Conservation (phyloP, 192 early-diverging fungal species). For the Rhizoclosmatium sp. region DNA sequence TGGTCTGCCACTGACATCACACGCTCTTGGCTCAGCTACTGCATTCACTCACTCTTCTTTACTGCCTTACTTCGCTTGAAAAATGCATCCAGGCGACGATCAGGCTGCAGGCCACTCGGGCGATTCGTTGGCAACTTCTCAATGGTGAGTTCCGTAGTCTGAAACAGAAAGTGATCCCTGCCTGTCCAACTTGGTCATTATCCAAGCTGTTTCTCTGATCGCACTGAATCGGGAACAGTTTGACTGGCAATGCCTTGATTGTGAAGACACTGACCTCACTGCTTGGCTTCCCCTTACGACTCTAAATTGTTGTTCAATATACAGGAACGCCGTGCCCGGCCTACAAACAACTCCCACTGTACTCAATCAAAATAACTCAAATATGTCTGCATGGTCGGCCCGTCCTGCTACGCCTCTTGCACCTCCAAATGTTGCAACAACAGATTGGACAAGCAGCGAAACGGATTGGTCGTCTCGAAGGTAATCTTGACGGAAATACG, state of each 20-base stretch:
- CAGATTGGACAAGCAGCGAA: conserved; percentile 10
- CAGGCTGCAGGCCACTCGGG: neutral
- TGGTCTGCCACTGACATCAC: neutral
- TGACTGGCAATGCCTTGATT: too few relatives aligned
- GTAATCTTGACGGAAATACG: too few relatives aligned
- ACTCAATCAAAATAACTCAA: neutral
- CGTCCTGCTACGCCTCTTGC: neutral
- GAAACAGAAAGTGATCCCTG: too few relatives aligned
- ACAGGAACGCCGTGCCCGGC: neutral
- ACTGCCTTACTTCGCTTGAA: neutral
- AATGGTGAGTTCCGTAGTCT: neutral
- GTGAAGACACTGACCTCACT: too few relatives aligned
- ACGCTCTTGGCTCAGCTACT: neutral
- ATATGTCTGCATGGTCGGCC: neutral
- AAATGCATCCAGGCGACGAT: neutral
- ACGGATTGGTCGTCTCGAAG: conserved; percentile 25
- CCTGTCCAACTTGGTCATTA: too few relatives aligned
- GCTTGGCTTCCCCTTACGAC: too few relatives aligned
- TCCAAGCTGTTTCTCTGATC: too few relatives aligned
- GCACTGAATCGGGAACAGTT: too few relatives aligned
- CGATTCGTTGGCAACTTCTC: neutral
- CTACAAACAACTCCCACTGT: conserved; percentile 1
- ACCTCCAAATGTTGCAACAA: neutral
- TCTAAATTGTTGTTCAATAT: too few relatives aligned
- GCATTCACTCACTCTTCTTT: neutral